A percentile compares a stretch with the other conserved stretches of the same genome.
These are phyloP conservation scores for Aaosphaeria arxii DNA, from an alignment of 2,329 filamentous ascomycete genomes.

Conservation along the genomic window DNA sequence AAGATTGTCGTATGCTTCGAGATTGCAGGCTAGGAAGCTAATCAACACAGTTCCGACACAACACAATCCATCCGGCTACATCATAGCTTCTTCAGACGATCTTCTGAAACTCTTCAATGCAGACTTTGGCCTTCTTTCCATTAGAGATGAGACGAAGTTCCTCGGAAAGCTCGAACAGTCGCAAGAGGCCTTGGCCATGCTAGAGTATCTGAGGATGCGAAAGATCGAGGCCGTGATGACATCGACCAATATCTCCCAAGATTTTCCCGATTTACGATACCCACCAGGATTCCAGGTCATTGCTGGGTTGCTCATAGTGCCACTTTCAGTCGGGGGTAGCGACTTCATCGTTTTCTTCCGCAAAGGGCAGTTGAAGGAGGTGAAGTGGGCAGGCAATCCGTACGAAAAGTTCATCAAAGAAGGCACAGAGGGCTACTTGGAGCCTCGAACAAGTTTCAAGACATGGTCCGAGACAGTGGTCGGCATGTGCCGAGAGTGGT, in stretches of 20 bases:
- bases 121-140: conserved; percentile 81
- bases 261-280: conserved; percentile 81
- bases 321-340: conserved; percentile 68
- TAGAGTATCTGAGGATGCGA: conserved; percentile 80
- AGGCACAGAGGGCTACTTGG: conserved; percentile 70
- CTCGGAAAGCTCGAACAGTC: conserved; percentile 71
- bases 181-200: conserved; percentile 78
- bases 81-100: conserved; percentile 85
- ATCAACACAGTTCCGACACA: conserved; percentile 82
- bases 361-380: conserved; percentile 70
- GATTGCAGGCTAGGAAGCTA: conserved; percentile 80
- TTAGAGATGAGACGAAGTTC: conserved; percentile 85
- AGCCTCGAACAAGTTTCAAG: conserved; percentile 77
- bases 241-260: conserved; percentile 70
- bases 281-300: conserved; percentile 74
- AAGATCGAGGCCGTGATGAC: conserved; percentile 71
- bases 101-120: conserved; percentile 80
- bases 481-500: conserved; percentile 83
- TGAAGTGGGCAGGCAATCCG: conserved; percentile 83
- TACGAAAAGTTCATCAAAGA: conserved; percentile 75
- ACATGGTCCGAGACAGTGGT: conserved; percentile 78
- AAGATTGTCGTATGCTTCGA: conserved; percentile 78
- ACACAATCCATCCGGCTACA: conserved; percentile 82
- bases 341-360: conserved; percentile 94
- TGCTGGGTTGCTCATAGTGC: conserved; percentile 78